phyloP scores from a whole-genome alignment of 805 yeast species.

The Wickerhamia fluorescens region DNA sequence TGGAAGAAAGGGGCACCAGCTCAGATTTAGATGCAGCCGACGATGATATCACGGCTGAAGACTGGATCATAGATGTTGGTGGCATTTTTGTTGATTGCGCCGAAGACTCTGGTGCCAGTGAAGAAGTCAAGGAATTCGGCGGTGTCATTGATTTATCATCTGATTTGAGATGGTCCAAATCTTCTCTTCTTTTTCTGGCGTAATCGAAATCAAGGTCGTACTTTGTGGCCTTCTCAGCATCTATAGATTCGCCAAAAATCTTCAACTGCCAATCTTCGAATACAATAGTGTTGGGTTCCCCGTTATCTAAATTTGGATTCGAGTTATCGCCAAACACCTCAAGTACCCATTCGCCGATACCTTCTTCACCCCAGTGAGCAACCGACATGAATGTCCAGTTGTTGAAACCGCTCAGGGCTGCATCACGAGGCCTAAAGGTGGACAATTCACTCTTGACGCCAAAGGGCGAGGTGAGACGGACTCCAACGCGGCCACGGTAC shows the following conservation, averaged over 20 bases:
- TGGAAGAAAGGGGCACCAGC: neutral
- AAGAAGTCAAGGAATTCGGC: too few species aligned
- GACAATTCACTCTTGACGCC: conserved; percentile 75
- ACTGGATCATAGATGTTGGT: conserved; percentile 1
- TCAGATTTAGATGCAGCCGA: neutral
- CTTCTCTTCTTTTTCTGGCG: conserved; percentile 27
- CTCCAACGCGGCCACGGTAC: conserved; percentile 62
- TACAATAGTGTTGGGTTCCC: conserved; percentile 21
- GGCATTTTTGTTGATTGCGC: neutral
- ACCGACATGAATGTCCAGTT: conserved; percentile 95
- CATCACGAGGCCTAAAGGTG: conserved; percentile 55
- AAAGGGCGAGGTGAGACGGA: conserved; percentile 63
- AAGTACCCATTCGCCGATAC: conserved; percentile 77
- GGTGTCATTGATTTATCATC: conserved; percentile 6
- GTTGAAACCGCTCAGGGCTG: conserved; percentile 48
- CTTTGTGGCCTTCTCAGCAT: conserved; percentile 52
- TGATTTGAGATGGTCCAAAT: conserved; percentile 2
- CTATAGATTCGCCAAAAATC: conserved; percentile 74
- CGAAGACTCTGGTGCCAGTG: conserved; percentile 4
- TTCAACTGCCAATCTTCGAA: conserved; percentile 70
- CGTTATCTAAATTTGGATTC: conserved; percentile 14
- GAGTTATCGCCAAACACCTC: conserved; percentile 40
- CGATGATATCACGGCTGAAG: too few species aligned
- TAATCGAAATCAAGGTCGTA: conserved; percentile 48
- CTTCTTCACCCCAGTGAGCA: conserved; percentile 94